Evolutionary conservation across 805 yeast species (phyloP), one percentile per base, ranked within the genome.

Genomic region (Candida parachauliodes): DNA sequence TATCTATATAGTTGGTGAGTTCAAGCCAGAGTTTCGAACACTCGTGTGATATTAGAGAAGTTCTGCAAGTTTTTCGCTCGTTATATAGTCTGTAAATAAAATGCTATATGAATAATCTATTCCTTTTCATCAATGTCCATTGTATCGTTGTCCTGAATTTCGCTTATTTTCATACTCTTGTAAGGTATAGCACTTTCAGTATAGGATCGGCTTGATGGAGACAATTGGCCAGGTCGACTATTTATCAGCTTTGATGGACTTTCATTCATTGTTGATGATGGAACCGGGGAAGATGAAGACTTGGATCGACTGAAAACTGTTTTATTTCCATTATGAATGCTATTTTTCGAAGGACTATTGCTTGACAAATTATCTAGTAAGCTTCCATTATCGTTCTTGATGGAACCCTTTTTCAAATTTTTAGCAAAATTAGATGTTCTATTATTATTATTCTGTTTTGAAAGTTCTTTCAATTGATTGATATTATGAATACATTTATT

Each of bases 401-500:
- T 57, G 3, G 62, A 50, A 1, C 60, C 57, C 26, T 62, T 59
- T 48, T 66, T 68, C 50, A 69, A 59, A 40, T 65, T 63, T 44
- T 62, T 66, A 4, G 77, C 75, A 45, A 74, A 70, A 36, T 66
- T 67, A 1, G 75, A 61, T 1, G 70, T 59, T 21, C 72, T 50
- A 44, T 71, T 67, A 41, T 61, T 60, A 47, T 67, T 72, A 42
- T 70, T 71, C 34, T 67, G 72, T 39, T 71, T 54, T 6, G 79
- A 66, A 32, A 76, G 56, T 49, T 79, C 83, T 52, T 77, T 79
- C 50, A 79, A 56, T 50, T 77, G 83, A 46, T 71, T 74, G 52
- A 79, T 71, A 49, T 78, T 79, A 52, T 83, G 89, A 30, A 86
- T 83, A 51, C 93, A 85, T 57, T 85, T 86, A 45, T 81, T 80